A percentile compares a stretch with the other conserved stretches of the same genome.
These are phyloP conservation scores for Tylopilus sp. DNA, from an alignment of 768 basidiomycete species.

Conservation along the genomic window DNA sequence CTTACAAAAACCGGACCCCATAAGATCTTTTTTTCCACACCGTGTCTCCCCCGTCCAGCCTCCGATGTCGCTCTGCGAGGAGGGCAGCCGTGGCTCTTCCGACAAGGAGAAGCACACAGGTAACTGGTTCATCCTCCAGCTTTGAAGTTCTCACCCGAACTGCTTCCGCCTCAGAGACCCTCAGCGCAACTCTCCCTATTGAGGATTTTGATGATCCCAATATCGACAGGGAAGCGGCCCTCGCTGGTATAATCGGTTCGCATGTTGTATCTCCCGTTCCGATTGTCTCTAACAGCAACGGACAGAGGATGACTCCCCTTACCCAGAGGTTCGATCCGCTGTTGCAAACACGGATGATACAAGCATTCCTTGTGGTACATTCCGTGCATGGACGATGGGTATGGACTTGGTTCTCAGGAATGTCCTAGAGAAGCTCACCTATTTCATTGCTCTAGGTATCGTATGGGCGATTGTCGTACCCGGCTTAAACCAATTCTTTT, in stretches of 20 bases:
- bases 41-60: not conserved
- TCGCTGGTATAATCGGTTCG: conserved; percentile 28
- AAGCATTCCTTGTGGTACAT: conserved; percentile 55
- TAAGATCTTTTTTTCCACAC: not conserved
- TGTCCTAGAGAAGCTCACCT: too few relatives aligned
- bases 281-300: conserved; percentile 13
- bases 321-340: conserved; percentile 78
- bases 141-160: not conserved
- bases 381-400: conserved; percentile 63
- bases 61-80: conserved; percentile 25
- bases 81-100: conserved; percentile 14
- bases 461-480: conserved; percentile 61
- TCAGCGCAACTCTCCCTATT: conserved; percentile 3
- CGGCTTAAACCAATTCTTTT: conserved; percentile 78
- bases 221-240: conserved; percentile 27
- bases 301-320: conserved; percentile 73
- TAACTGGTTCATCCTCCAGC: not conserved
- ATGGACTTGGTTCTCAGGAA: too few relatives aligned
- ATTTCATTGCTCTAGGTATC: conserved; percentile 24
- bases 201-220: conserved; percentile 39
- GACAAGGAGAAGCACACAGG: conserved; percentile 26
- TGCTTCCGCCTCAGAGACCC: not conserved
- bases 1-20: conserved; percentile 13
- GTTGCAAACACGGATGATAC: conserved; percentile 73
- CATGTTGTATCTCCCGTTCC: not conserved